Evolutionary conservation across 108 stramenopile genomes (phyloP).

Genomic region (Asterionellopsis glacialis): DNA sequence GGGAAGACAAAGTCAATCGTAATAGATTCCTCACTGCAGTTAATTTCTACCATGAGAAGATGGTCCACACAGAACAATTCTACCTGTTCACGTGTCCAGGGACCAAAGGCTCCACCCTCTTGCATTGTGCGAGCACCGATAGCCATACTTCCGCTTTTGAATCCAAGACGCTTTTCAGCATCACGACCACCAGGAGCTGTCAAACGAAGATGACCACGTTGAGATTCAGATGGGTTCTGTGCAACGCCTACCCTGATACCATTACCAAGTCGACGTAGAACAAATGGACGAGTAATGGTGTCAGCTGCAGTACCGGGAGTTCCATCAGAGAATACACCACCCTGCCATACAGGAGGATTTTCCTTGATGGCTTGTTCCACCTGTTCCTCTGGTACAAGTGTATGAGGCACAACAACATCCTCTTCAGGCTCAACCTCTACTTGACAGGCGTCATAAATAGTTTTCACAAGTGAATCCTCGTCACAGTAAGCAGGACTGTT

Average conservation of each 20-base stretch:
- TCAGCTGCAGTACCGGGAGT: constrained; percentile 86
- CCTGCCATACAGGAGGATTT: constrained; percentile 66
- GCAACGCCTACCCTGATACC: constrained; percentile 81
- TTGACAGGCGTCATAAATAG: constrained; percentile 75
- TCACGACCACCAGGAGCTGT: constrained; percentile 91
- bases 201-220: constrained; percentile 88
- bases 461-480: constrained; percentile 61
- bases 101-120: constrained; percentile 95
- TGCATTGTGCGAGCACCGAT: constrained; percentile 97
- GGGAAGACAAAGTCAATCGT: constrained; percentile 94
- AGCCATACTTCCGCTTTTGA: constrained; percentile 74
- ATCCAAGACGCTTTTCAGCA: constrained; percentile 81
- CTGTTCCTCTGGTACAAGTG: constrained; percentile 71
- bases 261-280: constrained; percentile 76
- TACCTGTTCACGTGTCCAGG: constrained; percentile 94
- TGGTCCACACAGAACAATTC: constrained; percentile 98
- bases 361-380: constrained; percentile 51
- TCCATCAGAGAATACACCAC: constrained; percentile 80
- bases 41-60: constrained; percentile 96
- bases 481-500: constrained; percentile 52
- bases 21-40: constrained; percentile 90
- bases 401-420: constrained; percentile 81
- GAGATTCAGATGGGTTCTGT: constrained; percentile 80
- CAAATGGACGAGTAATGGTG: constrained; percentile 81
- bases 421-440: constrained; percentile 79